Evolutionary conservation across 345 rosid species (phyloP).

Genomic region (Salix purpurea): DNA sequence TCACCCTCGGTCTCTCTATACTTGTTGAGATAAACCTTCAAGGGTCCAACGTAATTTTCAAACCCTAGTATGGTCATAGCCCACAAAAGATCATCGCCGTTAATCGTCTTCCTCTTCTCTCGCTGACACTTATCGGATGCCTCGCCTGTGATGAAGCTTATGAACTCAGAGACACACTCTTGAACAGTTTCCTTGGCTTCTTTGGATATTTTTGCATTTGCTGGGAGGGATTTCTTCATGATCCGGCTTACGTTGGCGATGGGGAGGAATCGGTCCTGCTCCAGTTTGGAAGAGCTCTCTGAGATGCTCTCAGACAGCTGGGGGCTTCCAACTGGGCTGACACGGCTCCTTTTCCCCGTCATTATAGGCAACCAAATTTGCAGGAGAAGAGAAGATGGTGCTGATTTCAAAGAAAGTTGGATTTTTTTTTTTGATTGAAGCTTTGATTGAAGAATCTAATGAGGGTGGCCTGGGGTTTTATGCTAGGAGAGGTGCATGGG

Average conservation of each 20-base stretch:
- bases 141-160: constrained; percentile 28
- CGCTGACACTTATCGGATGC: constrained; percentile 29
- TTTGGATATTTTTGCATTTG: constrained; percentile 27
- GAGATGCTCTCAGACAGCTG: constrained; percentile 32
- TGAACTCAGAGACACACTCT: constrained; percentile 30
- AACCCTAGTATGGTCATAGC: constrained; percentile 27
- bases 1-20: constrained; percentile 24
- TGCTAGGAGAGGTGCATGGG: not conserved
- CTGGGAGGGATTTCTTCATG: constrained; percentile 27
- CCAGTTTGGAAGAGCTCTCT: constrained; percentile 25
- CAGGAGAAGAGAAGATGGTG: not conserved
- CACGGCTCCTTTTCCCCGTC: constrained; percentile 36
- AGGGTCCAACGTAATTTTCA: constrained; percentile 20
- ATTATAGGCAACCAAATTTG: constrained; percentile 11
- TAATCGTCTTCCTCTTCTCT: constrained; percentile 28
- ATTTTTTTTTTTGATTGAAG: not conserved
- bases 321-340: constrained; percentile 41
- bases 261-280: constrained; percentile 25
- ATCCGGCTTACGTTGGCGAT: constrained; percentile 29
- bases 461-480: constrained; percentile 6
- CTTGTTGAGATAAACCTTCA: constrained; percentile 18
- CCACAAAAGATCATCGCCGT: constrained; percentile 27
- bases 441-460: constrained; percentile 18
- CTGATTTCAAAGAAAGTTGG: no score
- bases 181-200: constrained; percentile 29